Base-by-base conservation (phyloP, 2,329 filamentous ascomycete genomes). In the Ceratocystis huliohia region DNA sequence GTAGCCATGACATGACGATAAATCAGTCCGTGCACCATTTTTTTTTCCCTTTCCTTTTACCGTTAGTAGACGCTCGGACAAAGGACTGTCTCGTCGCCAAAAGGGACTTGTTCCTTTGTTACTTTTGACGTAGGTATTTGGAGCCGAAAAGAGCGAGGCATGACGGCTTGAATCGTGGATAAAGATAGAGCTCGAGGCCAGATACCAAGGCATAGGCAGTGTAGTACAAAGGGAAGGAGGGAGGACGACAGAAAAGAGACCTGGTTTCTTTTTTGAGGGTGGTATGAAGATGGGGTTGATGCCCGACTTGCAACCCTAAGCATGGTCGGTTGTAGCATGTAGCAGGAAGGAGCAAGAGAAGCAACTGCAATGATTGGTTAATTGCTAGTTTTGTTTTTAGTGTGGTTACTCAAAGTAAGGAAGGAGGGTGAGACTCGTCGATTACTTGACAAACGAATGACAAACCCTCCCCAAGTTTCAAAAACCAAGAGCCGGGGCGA, bases 101-200 rank as follows among this genome's bases (percentile, higher is more conserved):
- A 59, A 33, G 17, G 25, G 53, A n/a, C 53, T 59, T 30, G 53
- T 53, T 53, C 15, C 53, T 59, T 59, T 59, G 53, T 33, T 59
- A 15, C 25, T 59, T 30, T 59, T 59, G 53, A 37, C 53, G 53
- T 59, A 33, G 53, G 20, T 37, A 30, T 50, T 59, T 59, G 28
- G 10, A 37, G 53, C 53, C 53, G 28, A 59, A 59, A 59, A 59
- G 53, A 59, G 28, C 28, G 53, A 59, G 53, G 22, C 53, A 59
- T 59, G 25, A 20, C 13, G 53, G 3, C 28, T 20, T 7, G 25
- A 2, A 59, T 33, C 25, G n/a, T 4, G 53, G 28, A 33, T 17
- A 20, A 59, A n/a, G 33, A 37, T 13, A 37, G 10, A 37, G 33
- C 8, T 37, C 3, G 33, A 37, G 33, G 33, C 33, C 33, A 37